Evolutionary conservation across 371 early-diverging fungal genomes (phyloP), one percentile per base, ranked within the genome.

Genomic region (Phascolomyces articulosus): DNA sequence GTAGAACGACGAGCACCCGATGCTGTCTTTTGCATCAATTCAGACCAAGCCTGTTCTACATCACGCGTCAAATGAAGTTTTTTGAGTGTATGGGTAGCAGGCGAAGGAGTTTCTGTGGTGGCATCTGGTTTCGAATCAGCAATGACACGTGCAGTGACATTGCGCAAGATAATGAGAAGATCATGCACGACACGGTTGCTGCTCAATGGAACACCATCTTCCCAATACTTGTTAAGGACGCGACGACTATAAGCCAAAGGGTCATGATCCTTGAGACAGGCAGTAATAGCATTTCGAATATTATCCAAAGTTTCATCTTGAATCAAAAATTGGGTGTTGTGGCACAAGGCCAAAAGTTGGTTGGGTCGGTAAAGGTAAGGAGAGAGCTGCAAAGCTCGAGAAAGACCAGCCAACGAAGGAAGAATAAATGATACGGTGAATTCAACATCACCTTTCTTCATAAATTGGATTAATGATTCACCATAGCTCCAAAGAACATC

Each of bases 381-480:
- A 13, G 89, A 81, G 15, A 67, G 58, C 66, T 90, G 90, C 23
- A 92, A 65, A 3, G 91, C 89, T 51, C 86, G 81, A 26, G 87
- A 71, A 3, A 87, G 72, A 23, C 92, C 92, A 23, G 85, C 79
- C 55, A 92, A 72, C 6, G 90, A 87, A 27, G 91, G 91, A 51
- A 90, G 65, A 16, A 88, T 83, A 67, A 90, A 88, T 38, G 83
- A 79, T 34, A 87, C 80, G 13, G 85, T 76, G 57, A 78, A 82
- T 55, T 82, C 81, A n/a, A 76, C 58, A 48, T 65, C 40, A 49
- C 55, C 61, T 40, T 57, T 56, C 55, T 62, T 64, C 53, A 69
- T 47, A 38, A 64, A 49, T 48, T 49, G 47, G 24, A 71, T 65
- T 15, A 64, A 60, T 2, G 49, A 61, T 58, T 68, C 73, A 15